Percentiles rank a stretch among this genome's conserved stretches.
Evolutionary conservation across 1,284 basidiomycete genomes (phyloP).

Genomic region (Schizophyllum commune): DNA sequence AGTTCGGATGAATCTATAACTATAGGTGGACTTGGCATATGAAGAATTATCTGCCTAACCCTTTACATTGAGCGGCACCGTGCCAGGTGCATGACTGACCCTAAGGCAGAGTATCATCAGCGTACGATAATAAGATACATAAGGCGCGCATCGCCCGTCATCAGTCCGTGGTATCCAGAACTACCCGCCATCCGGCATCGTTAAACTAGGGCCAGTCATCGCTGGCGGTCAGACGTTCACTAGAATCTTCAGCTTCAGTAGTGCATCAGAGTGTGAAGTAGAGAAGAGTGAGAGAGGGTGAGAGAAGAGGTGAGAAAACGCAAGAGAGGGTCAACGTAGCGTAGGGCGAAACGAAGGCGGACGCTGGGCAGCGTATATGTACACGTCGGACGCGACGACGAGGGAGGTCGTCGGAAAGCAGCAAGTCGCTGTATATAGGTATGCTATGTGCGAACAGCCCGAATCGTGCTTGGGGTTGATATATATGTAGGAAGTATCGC

Average conservation of each 20-base stretch:
- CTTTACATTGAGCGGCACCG: not conserved
- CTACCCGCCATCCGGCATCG: not conserved
- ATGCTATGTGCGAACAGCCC: not conserved
- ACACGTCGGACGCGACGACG: not conserved
- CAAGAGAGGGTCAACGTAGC: not conserved
- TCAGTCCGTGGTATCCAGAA: not conserved
- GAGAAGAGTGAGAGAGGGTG: not conserved
- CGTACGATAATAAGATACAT: not conserved
- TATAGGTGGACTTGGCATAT: too few species aligned
- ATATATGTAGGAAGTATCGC: not conserved
- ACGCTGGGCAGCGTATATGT: not conserved
- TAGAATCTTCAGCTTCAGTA: not conserved
- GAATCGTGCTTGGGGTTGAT: not conserved
- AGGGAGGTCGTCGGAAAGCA: too few species aligned
- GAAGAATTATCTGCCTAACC: not conserved
- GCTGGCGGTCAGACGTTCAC: not conserved
- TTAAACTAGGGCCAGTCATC: not conserved
- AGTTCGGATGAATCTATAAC: too few species aligned
- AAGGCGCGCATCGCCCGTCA: not conserved
- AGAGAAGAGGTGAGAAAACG: not conserved
- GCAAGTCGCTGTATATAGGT: not conserved
- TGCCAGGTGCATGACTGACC: not conserved
- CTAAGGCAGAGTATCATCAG: not conserved
- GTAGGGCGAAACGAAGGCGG: not conserved
- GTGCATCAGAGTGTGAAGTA: not conserved